Conservation (phyloP, 2,329 filamentous ascomycete species). For the Epichloe scottii region DNA sequence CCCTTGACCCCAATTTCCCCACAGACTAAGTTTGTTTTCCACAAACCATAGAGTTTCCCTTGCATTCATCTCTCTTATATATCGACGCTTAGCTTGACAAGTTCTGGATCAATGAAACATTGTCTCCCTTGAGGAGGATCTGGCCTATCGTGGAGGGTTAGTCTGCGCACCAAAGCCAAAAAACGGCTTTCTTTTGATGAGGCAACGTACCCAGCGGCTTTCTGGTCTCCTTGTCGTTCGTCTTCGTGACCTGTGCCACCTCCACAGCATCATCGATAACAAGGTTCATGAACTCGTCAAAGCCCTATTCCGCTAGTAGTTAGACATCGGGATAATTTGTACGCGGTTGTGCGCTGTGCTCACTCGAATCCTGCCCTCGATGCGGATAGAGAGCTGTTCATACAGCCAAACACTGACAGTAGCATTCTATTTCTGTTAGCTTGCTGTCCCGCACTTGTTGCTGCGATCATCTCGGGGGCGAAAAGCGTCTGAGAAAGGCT, state of each 20-base stretch:
- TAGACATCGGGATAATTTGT: neutral
- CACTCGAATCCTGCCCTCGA: constrained; percentile 93
- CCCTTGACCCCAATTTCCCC: neutral
- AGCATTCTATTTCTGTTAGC: constrained; percentile 42
- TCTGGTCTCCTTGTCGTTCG: constrained; percentile 60
- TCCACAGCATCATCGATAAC: constrained; percentile 93
- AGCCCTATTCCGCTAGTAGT: constrained; percentile 47
- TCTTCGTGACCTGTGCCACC: constrained; percentile 75
- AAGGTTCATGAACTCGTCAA: constrained; percentile 99
- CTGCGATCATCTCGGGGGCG: neutral
- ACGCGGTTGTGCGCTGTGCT: constrained; percentile 16
- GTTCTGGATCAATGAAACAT: constrained; percentile 68
- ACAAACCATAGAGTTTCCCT: too few relatives aligned
- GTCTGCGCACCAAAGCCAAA: constrained; percentile 5
- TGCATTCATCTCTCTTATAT: too few relatives aligned
- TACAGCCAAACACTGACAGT: constrained; percentile 94
- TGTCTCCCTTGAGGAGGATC: constrained; percentile 79
- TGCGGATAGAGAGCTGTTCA: constrained; percentile 85
- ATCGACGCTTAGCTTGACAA: constrained; percentile 3
- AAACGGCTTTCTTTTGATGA: neutral
- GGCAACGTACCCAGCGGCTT: constrained; percentile 57
- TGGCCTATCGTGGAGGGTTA: constrained; percentile 46
- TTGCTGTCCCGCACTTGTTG: constrained; percentile 9
- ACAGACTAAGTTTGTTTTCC: neutral
- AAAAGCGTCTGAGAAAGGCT: neutral